Base-by-base conservation (phyloP, 2,329 filamentous ascomycete genomes). In the Myrmaecium sp. region DNA sequence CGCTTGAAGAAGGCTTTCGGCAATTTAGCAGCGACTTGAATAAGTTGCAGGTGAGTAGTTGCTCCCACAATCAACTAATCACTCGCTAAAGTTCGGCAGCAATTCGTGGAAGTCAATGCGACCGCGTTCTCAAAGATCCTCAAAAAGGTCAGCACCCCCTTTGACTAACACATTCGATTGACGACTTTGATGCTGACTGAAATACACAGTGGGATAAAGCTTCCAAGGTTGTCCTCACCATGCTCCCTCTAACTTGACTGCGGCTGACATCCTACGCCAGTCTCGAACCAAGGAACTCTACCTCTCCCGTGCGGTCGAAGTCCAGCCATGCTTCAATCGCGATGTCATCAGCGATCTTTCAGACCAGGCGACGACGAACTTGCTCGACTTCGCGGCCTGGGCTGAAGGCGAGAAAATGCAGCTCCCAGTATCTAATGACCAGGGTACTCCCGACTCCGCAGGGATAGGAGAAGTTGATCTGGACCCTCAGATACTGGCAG, bases 151-250 rank as follows among this genome's bases (percentile, higher is more conserved):
- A 33, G 59, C 50, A 31, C 10, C 29, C 27, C 30, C 11, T 22
- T 12, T 15, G 5, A 18, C 28, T 18, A 20, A 25, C 28, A 25
- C 19, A 19, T 8, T 8, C 9, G 28, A 28, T 30, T 35, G 43
- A 57, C 61, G 43, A 57, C 55, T 26, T 36, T 30, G 36, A 23
- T 31, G 28, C n/a, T n/a, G n/a, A n/a, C n/a, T n/a, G n/a, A n/a
- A n/a, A n/a, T n/a, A n/a, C n/a, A n/a, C 46, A 74, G 69, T 98
- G 89, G 89, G 89, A 98, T 57, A 98, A 98, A 67, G 94, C 84
- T 2, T 94, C 86, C 39, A 98, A 95, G 65, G 69, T 74, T 49
- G 37, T 38, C 31, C 30, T 25, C 40, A 29, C 29, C 24, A 23
- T 32, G 36, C 17, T 33, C 26, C 17, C 25, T 24, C 35, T 32